These are phyloP conservation scores for Mycena citricolor DNA, from an alignment of 1,284 basidiomycete genomes.

Conservation along the genomic window DNA sequence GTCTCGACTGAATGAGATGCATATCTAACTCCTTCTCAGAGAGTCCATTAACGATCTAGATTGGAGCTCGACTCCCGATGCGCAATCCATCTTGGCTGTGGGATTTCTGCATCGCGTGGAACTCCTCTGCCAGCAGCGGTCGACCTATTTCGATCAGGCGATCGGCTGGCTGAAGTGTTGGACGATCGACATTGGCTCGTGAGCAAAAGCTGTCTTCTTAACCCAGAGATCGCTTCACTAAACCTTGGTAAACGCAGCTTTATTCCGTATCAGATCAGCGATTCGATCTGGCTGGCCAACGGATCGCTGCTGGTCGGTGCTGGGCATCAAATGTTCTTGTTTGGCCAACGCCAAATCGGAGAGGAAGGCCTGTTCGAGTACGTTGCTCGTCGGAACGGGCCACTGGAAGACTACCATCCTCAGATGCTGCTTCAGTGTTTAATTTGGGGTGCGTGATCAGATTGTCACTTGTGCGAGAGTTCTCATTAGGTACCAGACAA, in stretches of 20 bases:
- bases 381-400: constrained; percentile 80
- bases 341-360: constrained; percentile 42
- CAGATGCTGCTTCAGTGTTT: constrained; percentile 90
- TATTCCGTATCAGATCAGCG: constrained; percentile 74
- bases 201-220: constrained; percentile 7
- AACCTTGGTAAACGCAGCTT: no score
- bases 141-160: constrained; percentile 84
- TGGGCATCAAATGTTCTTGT: constrained; percentile 79
- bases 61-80: constrained; percentile 89
- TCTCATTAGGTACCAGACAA: constrained; percentile 54
- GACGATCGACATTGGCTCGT: constrained; percentile 60
- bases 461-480: constrained; percentile 6
- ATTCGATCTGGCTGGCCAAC: constrained; percentile 85
- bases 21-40: constrained; percentile 27
- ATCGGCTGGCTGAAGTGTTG: constrained; percentile 79
- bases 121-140: constrained; percentile 84
- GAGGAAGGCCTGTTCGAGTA: constrained; percentile 72
- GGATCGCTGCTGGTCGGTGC: constrained; percentile 77
- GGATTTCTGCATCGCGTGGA: constrained; percentile 78
- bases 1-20: constrained; percentile 1
- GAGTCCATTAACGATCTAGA: constrained; percentile 80
- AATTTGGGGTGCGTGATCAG: constrained; percentile 70
- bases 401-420: constrained; percentile 86
- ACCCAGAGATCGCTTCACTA: no score
- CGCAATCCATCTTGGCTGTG: constrained; percentile 86